These are phyloP conservation scores for Suillus sp. DNA, from an alignment of 768 basidiomycete genomes.

Conservation along the genomic window DNA sequence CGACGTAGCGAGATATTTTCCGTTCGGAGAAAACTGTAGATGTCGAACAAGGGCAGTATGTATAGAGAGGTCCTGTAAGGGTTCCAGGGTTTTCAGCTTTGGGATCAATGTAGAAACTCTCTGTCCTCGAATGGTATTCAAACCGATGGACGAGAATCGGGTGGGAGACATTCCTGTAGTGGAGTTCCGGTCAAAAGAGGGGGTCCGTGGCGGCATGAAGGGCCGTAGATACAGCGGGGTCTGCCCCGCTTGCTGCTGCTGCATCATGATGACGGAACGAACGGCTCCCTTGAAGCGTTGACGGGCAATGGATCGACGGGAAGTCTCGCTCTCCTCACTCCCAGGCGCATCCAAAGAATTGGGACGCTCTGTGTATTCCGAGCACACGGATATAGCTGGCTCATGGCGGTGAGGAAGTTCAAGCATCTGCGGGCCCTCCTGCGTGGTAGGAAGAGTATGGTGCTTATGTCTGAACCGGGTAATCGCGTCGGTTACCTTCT, in stretches of 20 bases:
- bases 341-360: constrained; percentile 27
- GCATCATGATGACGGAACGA: constrained; percentile 49
- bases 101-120: constrained; percentile 45
- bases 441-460: constrained; percentile 4
- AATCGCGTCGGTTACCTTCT: background rate
- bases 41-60: constrained; percentile 55
- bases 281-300: constrained; percentile 45
- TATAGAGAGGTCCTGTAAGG: constrained; percentile 44
- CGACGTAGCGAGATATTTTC: constrained; percentile 54
- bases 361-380: constrained; percentile 29
- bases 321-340: constrained; percentile 29
- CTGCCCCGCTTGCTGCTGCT: constrained; percentile 14
- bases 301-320: constrained; percentile 33
- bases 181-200: constrained; percentile 34
- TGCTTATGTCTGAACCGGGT: constrained; percentile 1
- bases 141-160: constrained; percentile 35
- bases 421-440: constrained; percentile 2
- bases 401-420: constrained; percentile 16
- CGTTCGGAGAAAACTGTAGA: constrained; percentile 58
- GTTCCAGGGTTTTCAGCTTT: constrained; percentile 41
- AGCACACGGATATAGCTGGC: constrained; percentile 28
- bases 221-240: constrained; percentile 23
- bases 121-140: constrained; percentile 40
- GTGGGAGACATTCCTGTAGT: constrained; percentile 33
- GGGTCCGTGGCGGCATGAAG: constrained; percentile 32